phyloP scores from a whole-genome alignment of 78 protist species.

The Dictyostelium discoideum region dicty_2.7 NC_007091.3:2703501-2704000 shows the following conservation, averaged over 20 bases:
- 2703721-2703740: not conserved
- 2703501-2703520: too few species aligned
- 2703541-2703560: too few species aligned
- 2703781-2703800: too few species aligned
- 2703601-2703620: too few species aligned
- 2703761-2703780: not conserved
- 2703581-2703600: too few species aligned
- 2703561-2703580: too few species aligned
- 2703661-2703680: not conserved
- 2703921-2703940: not conserved
- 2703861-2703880: not conserved
- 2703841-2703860: too few species aligned
- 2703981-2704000: not conserved
- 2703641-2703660: not conserved
- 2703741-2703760: not conserved
- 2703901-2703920: not conserved
- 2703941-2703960: not conserved
- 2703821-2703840: not conserved
- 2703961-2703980: not conserved
- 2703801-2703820: not conserved
- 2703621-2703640: too few species aligned
- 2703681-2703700: not conserved
- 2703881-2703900: not conserved
- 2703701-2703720: not conserved
- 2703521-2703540: too few species aligned